Percentiles rank a stretch among this genome's conserved stretches.
phyloP scores from a whole-genome alignment of 129 eudicot genomes.

The Flaveria linearis region DNA sequence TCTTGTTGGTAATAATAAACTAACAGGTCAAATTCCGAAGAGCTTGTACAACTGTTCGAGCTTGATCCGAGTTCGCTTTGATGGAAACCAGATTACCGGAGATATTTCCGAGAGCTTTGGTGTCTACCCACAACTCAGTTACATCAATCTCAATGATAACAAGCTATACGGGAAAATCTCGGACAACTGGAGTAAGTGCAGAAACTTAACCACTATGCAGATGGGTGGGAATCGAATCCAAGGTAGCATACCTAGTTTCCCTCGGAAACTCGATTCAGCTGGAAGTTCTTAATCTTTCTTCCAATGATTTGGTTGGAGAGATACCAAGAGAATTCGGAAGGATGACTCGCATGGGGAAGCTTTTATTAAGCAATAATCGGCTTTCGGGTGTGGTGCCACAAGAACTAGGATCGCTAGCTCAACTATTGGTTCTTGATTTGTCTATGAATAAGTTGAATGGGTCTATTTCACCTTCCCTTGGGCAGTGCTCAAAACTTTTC shows the following conservation, averaged over 20 bases:
- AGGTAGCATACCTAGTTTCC: constrained; percentile 40
- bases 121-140: constrained; percentile 33
- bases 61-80: constrained; percentile 31
- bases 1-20: constrained; percentile 18
- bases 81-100: constrained; percentile 33
- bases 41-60: constrained; percentile 43
- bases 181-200: constrained; percentile 39
- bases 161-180: constrained; percentile 34
- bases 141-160: constrained; percentile 27
- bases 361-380: constrained; percentile 33
- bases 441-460: constrained; percentile 36
- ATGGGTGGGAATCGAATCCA: constrained; percentile 38
- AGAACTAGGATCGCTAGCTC: constrained; percentile 31
- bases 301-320: constrained; percentile 26
- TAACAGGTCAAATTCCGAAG: constrained; percentile 32
- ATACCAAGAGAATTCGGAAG: constrained; percentile 34
- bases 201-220: constrained; percentile 22
- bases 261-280: constrained; percentile 27
- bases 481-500: background rate
- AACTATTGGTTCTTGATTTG: constrained; percentile 28
- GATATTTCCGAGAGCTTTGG: constrained; percentile 42
- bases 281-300: constrained; percentile 30
- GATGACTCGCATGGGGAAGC: constrained; percentile 17
- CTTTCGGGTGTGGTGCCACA: constrained; percentile 43
- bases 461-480: constrained; percentile 14